phyloP scores from a whole-genome alignment of 78 protist species.

The Tieghemostelium lacteum region DNA sequence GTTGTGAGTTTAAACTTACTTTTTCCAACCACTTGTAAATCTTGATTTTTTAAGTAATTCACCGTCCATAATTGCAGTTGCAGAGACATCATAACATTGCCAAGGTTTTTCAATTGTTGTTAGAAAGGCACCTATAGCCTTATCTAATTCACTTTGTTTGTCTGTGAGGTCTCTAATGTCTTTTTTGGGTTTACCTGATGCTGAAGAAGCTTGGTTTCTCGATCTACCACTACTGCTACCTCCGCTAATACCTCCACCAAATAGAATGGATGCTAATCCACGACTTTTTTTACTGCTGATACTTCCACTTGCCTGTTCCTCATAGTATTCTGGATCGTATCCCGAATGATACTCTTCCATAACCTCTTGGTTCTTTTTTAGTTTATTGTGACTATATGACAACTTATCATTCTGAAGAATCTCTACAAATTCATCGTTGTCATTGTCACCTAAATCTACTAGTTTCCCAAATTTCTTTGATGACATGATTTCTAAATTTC shows the following conservation, averaged over 20 bases:
- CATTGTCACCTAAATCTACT: conserved; percentile 7
- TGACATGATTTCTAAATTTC: not conserved
- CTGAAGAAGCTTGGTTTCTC: not conserved
- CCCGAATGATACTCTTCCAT: not conserved
- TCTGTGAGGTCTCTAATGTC: conserved; percentile 6
- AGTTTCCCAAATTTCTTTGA: conserved; percentile 21
- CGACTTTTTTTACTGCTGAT: not conserved
- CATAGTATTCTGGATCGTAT: not conserved
- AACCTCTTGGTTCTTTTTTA: not conserved
- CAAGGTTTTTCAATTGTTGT: conserved; percentile 42
- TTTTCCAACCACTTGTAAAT: conserved; percentile 58
- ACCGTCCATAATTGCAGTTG: conserved; percentile 32
- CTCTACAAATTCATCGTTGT: not conserved
- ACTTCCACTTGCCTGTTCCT: not conserved
- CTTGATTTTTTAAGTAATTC: conserved; percentile 55
- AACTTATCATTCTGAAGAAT: too few species aligned
- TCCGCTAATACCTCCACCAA: not conserved
- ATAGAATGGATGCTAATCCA: not conserved
- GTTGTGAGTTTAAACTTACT: too few species aligned
- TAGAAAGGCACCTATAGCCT: not conserved
- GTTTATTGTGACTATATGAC: not conserved
- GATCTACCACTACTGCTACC: not conserved
- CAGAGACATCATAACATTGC: not conserved
- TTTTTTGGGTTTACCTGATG: not conserved
- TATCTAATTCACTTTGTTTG: conserved; percentile 43